These are phyloP conservation scores for Neonectria punicea DNA, from an alignment of 2,329 filamentous ascomycete genomes.

Conservation along the genomic window DNA sequence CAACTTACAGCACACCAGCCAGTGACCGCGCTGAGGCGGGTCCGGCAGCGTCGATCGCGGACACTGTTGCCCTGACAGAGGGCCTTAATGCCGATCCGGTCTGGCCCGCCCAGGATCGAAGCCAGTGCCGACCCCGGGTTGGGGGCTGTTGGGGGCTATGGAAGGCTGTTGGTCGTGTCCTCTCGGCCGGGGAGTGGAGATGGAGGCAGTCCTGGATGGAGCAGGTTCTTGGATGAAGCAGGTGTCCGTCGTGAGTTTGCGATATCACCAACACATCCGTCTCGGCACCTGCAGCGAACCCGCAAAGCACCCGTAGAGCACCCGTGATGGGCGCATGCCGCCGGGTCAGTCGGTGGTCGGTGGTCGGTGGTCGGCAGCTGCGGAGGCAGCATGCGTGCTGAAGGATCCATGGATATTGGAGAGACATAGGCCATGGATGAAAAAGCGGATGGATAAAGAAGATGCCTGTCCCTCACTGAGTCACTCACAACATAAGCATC, in stretches of 20 bases:
- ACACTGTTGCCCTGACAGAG: conserved; percentile 29
- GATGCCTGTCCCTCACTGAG: not conserved
- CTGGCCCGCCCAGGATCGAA: conserved; percentile 7
- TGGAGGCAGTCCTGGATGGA: conserved; percentile 21
- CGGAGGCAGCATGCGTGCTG: not conserved
- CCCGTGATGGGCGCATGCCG: not conserved
- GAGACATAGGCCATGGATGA: not conserved
- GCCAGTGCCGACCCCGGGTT: conserved; percentile 13
- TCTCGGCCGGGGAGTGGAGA: conserved; percentile 18
- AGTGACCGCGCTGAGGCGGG: conserved; percentile 21
- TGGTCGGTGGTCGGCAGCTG: not conserved
- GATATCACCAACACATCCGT: conserved; percentile 38
- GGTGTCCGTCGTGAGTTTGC: conserved; percentile 23
- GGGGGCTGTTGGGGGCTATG: conserved; percentile 10
- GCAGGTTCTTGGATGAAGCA: conserved; percentile 38
- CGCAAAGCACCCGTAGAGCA: not conserved
- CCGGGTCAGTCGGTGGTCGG: not conserved
- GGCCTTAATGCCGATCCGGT: conserved; percentile 34
- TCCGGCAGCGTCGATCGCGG: conserved; percentile 32
- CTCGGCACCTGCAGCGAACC: conserved; percentile 23
- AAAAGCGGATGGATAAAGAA: not conserved
- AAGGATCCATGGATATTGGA: not conserved
- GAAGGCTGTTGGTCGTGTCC: conserved; percentile 35
- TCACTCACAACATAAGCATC: not conserved
- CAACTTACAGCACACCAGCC: conserved; percentile 23